Evolutionary conservation across 805 yeast species (phyloP).

Genomic region (Lachancea kluyveri): DNA sequence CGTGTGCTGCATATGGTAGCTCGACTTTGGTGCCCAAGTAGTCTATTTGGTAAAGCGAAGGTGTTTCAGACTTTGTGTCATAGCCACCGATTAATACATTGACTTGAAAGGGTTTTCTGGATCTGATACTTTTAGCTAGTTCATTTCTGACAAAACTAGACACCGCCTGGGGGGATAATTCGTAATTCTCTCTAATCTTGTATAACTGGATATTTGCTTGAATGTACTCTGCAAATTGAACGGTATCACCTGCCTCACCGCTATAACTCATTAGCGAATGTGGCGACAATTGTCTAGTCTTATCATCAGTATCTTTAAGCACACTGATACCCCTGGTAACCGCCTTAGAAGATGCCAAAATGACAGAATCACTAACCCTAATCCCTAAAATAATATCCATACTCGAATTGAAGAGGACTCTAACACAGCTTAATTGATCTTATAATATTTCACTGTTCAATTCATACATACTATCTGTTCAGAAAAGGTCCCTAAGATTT

Average conservation of each 20-base stretch:
- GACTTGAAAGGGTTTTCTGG: slow-evolving; percentile 94
- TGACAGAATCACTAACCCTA: slow-evolving; percentile 70
- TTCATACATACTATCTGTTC: neutral
- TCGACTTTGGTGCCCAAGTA: slow-evolving; percentile 88
- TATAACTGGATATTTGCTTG: slow-evolving; percentile 89
- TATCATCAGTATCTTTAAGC: slow-evolving; percentile 71
- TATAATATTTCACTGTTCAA: neutral
- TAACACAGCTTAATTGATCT: neutral
- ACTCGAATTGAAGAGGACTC: slow-evolving; percentile 3
- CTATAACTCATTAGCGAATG: slow-evolving; percentile 82
- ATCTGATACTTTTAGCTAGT: slow-evolving; percentile 80
- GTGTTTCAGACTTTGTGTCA: slow-evolving; percentile 50
- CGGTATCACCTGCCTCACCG: slow-evolving; percentile 96
- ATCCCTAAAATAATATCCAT: slow-evolving; percentile 94
- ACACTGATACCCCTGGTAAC: slow-evolving; percentile 86
- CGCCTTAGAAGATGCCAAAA: slow-evolving; percentile 92
- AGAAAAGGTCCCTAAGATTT: slow-evolving; percentile 9
- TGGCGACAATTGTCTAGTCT: slow-evolving; percentile 66
- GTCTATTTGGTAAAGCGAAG: slow-evolving; percentile 83
- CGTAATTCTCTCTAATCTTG: slow-evolving; percentile 77
- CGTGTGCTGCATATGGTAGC: slow-evolving; percentile 96
- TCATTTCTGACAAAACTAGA: slow-evolving; percentile 85
- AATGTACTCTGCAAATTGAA: slow-evolving; percentile 88
- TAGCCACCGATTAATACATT: slow-evolving; percentile 85
- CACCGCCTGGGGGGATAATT: slow-evolving; percentile 77